Percentiles rank a stretch among this genome's conserved stretches.
Evolutionary conservation across 306 rosid genomes (phyloP).

Genomic region (cucumber (Cucumis sativus)): Cucumber_9930_V3 NC_026660.2:103501-104000

Average conservation of each 20-base stretch:
- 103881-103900: not conserved
- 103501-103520: constrained; percentile 73
- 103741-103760: constrained; percentile 87
- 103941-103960: not conserved
- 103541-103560: not conserved
- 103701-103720: constrained; percentile 70
- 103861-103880: not conserved
- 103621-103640: constrained; percentile 86
- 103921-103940: not conserved
- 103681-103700: constrained; percentile 81
- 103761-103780: constrained; percentile 77
- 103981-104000: constrained; percentile 1
- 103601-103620: constrained; percentile 29
- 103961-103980: not conserved
- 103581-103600: constrained; percentile 9
- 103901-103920: not conserved
- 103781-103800: not conserved
- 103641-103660: constrained; percentile 49
- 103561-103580: not conserved
- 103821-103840: not conserved
- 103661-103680: constrained; percentile 55
- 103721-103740: constrained; percentile 91
- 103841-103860: not conserved
- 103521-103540: constrained; percentile 84
- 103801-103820: not conserved